Evolutionary conservation across 352 stramenopile species (phyloP).

Genomic region (Phytopythium sindhum): DNA sequence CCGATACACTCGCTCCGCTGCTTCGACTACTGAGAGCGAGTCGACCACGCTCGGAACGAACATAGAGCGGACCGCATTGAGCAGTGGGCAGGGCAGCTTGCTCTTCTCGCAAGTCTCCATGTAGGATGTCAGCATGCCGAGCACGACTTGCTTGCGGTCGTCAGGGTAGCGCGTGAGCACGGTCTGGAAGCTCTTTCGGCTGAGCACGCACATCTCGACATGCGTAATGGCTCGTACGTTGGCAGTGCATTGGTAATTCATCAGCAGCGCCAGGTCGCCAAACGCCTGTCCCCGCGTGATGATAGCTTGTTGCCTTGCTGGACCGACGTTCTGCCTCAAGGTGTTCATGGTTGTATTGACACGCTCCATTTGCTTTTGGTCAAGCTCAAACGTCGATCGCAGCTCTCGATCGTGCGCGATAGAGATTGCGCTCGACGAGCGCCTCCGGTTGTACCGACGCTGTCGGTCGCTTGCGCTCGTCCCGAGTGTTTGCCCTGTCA

Average conservation of each 20-base stretch:
- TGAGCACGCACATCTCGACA: conserved; percentile 52
- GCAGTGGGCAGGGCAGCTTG: conserved; percentile 17
- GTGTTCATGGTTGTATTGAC: background rate
- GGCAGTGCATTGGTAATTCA: conserved; percentile 44
- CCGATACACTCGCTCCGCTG: conserved; percentile 22
- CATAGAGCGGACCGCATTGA: conserved; percentile 21
- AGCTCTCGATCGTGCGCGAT: background rate
- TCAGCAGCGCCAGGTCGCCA: conserved; percentile 50
- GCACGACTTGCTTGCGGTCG: conserved; percentile 25
- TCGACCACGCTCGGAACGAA: conserved; percentile 8
- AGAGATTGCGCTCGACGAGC: background rate
- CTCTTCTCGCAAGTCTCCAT: conserved; percentile 26
- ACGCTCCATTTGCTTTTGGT: background rate
- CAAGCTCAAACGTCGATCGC: background rate
- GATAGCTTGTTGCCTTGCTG: background rate
- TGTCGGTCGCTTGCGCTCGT: background rate
- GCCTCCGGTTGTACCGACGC: background rate
- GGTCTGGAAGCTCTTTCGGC: conserved; percentile 31
- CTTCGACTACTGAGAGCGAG: conserved; percentile 4
- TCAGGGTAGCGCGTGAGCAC: conserved; percentile 31
- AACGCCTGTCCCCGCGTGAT: conserved; percentile 33
- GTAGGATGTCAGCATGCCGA: conserved; percentile 29
- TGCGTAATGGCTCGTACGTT: conserved; percentile 42
- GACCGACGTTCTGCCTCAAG: background rate
- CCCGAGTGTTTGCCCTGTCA: background rate